These are phyloP conservation scores for Raddia guianensis DNA, from an alignment of 176 grass and related monocot genomes.

Conservation along the genomic window DNA sequence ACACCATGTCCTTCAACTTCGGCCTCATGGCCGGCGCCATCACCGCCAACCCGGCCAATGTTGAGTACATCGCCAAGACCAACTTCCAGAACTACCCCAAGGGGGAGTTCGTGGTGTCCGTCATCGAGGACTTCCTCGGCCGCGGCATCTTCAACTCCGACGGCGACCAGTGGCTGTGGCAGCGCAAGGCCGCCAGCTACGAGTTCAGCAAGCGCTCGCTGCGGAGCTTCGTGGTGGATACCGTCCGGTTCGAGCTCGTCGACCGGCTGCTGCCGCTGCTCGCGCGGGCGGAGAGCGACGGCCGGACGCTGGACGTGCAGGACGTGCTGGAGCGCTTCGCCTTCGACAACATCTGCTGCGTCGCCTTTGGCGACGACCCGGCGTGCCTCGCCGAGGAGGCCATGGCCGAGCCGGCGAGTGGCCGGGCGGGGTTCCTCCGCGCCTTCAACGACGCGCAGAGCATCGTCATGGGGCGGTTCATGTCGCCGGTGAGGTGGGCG, in stretches of 20 bases:
- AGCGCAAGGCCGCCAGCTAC: constrained; percentile 66
- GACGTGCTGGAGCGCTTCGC: constrained; percentile 72
- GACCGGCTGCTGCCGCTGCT: constrained; percentile 58
- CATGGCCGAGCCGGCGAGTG: not conserved
- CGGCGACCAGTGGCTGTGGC: constrained; percentile 63
- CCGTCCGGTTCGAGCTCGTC: constrained; percentile 43
- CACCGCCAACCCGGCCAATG: constrained; percentile 60
- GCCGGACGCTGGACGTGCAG: constrained; percentile 51
- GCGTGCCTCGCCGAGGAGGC: constrained; percentile 45
- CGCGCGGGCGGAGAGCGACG: not conserved
- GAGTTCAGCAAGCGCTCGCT: constrained; percentile 69
- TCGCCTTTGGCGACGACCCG: constrained; percentile 65
- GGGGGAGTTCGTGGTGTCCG: constrained; percentile 35
- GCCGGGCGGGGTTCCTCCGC: constrained; percentile 45
- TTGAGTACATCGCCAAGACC: constrained; percentile 63
- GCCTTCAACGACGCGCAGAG: constrained; percentile 49
- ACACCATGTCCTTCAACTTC: constrained; percentile 58
- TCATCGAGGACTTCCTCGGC: constrained; percentile 67
- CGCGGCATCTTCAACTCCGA: constrained; percentile 78
- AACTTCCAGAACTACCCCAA: constrained; percentile 70
- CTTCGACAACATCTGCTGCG: constrained; percentile 69
- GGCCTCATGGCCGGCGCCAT: constrained; percentile 45
- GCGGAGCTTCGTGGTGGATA: constrained; percentile 39
- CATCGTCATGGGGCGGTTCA: constrained; percentile 47
- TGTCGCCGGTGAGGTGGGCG: constrained; percentile 42